These are phyloP conservation scores for Agaricus subrufescens DNA, from an alignment of 768 basidiomycete species.

Conservation along the genomic window DNA sequence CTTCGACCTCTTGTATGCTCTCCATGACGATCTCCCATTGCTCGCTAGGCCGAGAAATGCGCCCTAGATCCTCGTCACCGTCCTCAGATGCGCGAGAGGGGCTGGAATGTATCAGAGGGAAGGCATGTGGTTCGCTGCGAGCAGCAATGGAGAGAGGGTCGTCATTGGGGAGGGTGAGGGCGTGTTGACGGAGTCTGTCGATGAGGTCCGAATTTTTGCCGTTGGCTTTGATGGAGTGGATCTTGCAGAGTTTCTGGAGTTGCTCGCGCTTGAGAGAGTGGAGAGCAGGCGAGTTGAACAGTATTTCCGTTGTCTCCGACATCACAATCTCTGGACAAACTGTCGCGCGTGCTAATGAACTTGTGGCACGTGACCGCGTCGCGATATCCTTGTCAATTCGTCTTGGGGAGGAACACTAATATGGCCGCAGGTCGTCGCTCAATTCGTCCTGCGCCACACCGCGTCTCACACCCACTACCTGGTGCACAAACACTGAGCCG, in stretches of 20 bases:
- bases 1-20: slow-evolving; percentile 64
- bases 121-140: slow-evolving; percentile 36
- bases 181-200: slow-evolving; percentile 62
- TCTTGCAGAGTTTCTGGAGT: slow-evolving; percentile 81
- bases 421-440: no score
- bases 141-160: slow-evolving; percentile 51
- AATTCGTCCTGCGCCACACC: no score
- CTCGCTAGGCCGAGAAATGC: slow-evolving; percentile 59
- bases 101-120: slow-evolving; percentile 12
- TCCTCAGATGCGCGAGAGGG: slow-evolving; percentile 3
- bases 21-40: slow-evolving; percentile 90
- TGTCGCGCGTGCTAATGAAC: not conserved
- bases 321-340: slow-evolving; percentile 24
- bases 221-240: slow-evolving; percentile 71
- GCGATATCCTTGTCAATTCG: no score
- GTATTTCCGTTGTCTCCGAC: slow-evolving; percentile 72
- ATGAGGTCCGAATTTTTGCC: slow-evolving; percentile 80
- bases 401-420: no score
- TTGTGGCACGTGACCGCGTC: slow-evolving; percentile 1
- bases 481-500: no score
- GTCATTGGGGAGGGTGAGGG: slow-evolving; percentile 55
- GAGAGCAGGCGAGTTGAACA: slow-evolving; percentile 81
- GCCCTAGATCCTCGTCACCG: slow-evolving; percentile 9
- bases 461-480: no score
- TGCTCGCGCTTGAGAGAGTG: slow-evolving; percentile 83